A percentile compares a stretch with the other conserved stretches of the same genome.
Conservation (phyloP, 2,329 filamentous ascomycete genomes). For the Fonsecaea monophora region DNA sequence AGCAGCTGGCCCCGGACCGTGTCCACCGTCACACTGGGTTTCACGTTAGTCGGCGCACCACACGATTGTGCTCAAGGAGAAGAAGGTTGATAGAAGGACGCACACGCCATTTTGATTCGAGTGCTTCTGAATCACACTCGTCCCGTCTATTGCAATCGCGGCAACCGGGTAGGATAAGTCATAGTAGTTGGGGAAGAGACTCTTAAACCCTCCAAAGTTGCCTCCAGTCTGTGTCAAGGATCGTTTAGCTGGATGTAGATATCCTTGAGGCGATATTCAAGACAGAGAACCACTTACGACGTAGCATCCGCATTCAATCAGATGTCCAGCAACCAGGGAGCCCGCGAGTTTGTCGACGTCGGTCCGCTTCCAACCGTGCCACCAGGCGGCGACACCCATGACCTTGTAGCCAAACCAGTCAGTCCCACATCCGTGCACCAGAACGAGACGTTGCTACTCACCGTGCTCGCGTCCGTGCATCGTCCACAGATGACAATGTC, state of each 20-base stretch:
- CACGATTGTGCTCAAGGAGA: background rate
- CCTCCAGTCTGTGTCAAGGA: slow-evolving; percentile 44
- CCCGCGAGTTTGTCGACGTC: slow-evolving; percentile 37
- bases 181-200: slow-evolving; percentile 3
- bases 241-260: background rate
- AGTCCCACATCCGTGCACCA: background rate
- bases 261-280: background rate
- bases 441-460: background rate
- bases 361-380: slow-evolving; percentile 29
- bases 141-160: slow-evolving; percentile 54
- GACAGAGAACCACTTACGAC: slow-evolving; percentile 1
- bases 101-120: background rate
- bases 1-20: slow-evolving; percentile 55
- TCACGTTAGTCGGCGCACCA: background rate
- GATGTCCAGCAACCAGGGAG: slow-evolving; percentile 44
- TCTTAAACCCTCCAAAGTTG: slow-evolving; percentile 49
- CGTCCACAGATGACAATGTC: slow-evolving; percentile 46
- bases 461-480: slow-evolving; percentile 41
- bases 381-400: slow-evolving; percentile 37
- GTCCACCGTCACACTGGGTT: slow-evolving; percentile 41
- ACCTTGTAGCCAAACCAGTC: slow-evolving; percentile 9
- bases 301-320: slow-evolving; percentile 43
- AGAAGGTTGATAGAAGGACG: background rate
- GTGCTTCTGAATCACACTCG: slow-evolving; percentile 58
- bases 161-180: slow-evolving; percentile 54